phyloP scores from a whole-genome alignment of 139 green algal genomes.

The Chlorella vulgaris region DNA sequence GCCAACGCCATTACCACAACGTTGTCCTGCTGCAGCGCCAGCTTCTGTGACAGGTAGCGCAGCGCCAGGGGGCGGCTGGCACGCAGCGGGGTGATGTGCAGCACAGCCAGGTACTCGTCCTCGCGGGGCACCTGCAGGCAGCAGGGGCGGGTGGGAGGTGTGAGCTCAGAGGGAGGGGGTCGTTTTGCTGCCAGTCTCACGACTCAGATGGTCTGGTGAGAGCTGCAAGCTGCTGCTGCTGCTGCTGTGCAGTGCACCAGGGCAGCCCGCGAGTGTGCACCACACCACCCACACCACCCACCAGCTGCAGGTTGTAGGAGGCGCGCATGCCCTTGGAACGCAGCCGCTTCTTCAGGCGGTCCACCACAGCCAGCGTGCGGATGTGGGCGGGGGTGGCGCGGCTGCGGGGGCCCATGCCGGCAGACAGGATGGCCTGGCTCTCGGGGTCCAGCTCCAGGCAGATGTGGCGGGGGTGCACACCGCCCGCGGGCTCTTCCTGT shows the following conservation, averaged over 20 bases:
- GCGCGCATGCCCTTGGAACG: slow-evolving; percentile 57
- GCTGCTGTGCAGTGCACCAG: no score
- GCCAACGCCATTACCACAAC: slow-evolving; percentile 51
- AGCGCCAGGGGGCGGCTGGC: slow-evolving; percentile 76
- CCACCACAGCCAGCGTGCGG: slow-evolving; percentile 33
- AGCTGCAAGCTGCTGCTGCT: no score
- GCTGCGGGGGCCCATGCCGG: slow-evolving; percentile 44
- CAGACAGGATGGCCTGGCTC: slow-evolving; percentile 37
- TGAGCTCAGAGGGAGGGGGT: background rate
- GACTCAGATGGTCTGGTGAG: background rate
- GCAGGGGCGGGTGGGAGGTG: background rate
- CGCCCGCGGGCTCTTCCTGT: slow-evolving; percentile 16
- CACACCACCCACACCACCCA: background rate
- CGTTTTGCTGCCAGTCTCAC: background rate
- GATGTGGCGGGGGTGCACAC: slow-evolving; percentile 54
- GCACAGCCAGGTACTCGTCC: slow-evolving; percentile 35
- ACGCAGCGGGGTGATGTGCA: slow-evolving; percentile 87
- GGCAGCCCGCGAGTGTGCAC: background rate
- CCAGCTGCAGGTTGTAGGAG: slow-evolving; percentile 56
- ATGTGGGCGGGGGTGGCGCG: background rate
- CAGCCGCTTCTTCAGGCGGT: slow-evolving; percentile 51
- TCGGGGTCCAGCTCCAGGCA: slow-evolving; percentile 48
- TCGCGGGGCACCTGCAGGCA: slow-evolving; percentile 50
- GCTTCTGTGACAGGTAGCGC: slow-evolving; percentile 67
- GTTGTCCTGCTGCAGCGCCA: slow-evolving; percentile 51